A percentile compares a stretch with the other conserved stretches of the same genome.
Conservation (phyloP, 2,329 filamentous ascomycete species). For the Venturia effusa region DNA sequence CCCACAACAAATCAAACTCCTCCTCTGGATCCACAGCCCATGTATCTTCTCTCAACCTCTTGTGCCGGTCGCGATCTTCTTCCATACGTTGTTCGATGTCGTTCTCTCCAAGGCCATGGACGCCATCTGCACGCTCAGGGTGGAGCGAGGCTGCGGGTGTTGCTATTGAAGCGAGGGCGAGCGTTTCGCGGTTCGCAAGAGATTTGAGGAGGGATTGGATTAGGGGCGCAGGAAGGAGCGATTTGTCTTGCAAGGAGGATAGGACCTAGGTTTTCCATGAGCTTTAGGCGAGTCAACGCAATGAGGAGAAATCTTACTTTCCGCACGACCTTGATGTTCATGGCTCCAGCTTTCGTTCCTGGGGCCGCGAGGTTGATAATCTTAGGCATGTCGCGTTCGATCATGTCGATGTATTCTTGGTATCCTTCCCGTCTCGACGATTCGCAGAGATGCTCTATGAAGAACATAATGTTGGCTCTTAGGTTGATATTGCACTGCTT, state of each 20-base stretch:
- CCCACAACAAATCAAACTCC: slow-evolving; percentile 56
- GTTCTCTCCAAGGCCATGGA: not conserved
- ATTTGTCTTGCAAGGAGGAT: not conserved
- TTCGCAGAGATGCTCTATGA: slow-evolving; percentile 91
- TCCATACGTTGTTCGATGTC: slow-evolving; percentile 95
- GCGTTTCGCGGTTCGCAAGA: not conserved
- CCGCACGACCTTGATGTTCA: slow-evolving; percentile 86
- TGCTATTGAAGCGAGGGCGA: slow-evolving; percentile 11
- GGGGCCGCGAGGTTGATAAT: slow-evolving; percentile 90
- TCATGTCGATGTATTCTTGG: slow-evolving; percentile 79
- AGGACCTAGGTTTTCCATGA: slow-evolving; percentile 8
- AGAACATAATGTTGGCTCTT: slow-evolving; percentile 97
- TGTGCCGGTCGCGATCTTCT: slow-evolving; percentile 91
- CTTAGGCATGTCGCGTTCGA: slow-evolving; percentile 82
- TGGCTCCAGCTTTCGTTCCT: slow-evolving; percentile 73
- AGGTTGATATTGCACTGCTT: slow-evolving; percentile 89
- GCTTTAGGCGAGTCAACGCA: not conserved
- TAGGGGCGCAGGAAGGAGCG: not conserved
- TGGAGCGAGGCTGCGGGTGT: not conserved
- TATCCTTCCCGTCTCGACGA: slow-evolving; percentile 67
- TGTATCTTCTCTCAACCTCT: slow-evolving; percentile 79
- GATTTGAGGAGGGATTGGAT: not conserved
- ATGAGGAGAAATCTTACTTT: slow-evolving; percentile 44
- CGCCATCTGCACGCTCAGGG: not conserved
- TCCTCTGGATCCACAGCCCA: slow-evolving; percentile 69